Conservation (phyloP, 805 yeast species). For the Teunomyces lycoperdinae region DNA sequence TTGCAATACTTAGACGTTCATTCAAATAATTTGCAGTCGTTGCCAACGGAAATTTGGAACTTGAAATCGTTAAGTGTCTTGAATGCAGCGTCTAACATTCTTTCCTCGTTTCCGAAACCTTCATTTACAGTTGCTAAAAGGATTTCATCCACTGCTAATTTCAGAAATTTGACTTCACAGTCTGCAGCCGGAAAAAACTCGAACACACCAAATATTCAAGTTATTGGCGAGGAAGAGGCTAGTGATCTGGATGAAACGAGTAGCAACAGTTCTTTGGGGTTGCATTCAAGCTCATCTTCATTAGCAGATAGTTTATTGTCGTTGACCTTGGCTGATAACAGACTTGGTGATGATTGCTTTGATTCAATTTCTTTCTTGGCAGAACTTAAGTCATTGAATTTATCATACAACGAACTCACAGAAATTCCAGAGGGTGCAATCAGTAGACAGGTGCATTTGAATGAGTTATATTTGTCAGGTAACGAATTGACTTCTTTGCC, state of each 20-base stretch:
- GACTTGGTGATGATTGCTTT: conserved; percentile 74
- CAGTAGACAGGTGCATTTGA: conserved; percentile 51
- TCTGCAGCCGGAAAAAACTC: not conserved
- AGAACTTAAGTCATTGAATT: conserved; percentile 61
- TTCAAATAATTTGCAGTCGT: conserved; percentile 70
- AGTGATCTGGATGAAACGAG: conserved; percentile 4
- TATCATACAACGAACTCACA: conserved; percentile 79
- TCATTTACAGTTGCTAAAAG: conserved; percentile 32
- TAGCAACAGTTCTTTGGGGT: conserved; percentile 4
- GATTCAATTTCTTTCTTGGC: conserved; percentile 59
- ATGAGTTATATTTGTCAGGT: conserved; percentile 76
- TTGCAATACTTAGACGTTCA: conserved; percentile 75
- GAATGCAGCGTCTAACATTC: conserved; percentile 72
- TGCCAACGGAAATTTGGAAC: conserved; percentile 69
- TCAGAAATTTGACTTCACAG: conserved; percentile 9
- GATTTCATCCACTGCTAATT: conserved; percentile 29
- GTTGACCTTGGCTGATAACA: conserved; percentile 77
- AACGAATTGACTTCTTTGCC: conserved; percentile 77
- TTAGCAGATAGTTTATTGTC: conserved; percentile 51
- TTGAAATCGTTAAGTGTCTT: conserved; percentile 53
- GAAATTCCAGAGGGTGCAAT: conserved; percentile 81
- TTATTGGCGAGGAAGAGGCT: not conserved
- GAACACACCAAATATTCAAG: not conserved
- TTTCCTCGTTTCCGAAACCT: conserved; percentile 58
- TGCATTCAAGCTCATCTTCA: conserved; percentile 15